Percentiles rank a stretch among this genome's conserved stretches.
These are phyloP conservation scores for Lablab purpureus DNA, from an alignment of 306 rosid genomes.

Conservation along the genomic window DNA sequence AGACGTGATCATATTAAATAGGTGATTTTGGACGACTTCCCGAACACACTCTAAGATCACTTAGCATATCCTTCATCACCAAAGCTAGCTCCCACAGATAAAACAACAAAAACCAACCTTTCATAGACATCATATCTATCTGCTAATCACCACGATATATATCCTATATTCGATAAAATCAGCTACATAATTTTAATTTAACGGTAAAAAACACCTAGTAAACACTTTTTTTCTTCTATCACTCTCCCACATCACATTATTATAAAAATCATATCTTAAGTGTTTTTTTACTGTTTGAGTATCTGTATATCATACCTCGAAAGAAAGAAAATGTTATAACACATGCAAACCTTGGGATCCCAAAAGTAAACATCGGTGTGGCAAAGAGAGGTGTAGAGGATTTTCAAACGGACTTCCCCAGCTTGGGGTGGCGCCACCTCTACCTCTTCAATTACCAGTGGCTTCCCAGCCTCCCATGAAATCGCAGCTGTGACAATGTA, in stretches of 20 bases:
- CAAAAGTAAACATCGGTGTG: conserved; percentile 65
- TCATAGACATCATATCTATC: background rate
- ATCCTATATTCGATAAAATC: background rate
- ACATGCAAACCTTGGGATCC: conserved; percentile 56
- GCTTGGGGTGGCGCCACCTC: conserved; percentile 65
- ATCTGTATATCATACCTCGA: background rate
- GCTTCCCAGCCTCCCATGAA: conserved; percentile 65
- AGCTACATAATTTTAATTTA: background rate
- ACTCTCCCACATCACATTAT: no score
- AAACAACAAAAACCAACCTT: background rate
- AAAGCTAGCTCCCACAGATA: background rate
- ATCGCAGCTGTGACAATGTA: conserved; percentile 48
- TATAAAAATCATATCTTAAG: no score
- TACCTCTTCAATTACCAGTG: conserved; percentile 56
- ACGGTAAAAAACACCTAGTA: no score
- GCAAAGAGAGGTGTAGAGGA: conserved; percentile 63
- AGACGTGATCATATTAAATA: no score
- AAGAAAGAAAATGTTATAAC: background rate
- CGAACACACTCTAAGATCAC: no score
- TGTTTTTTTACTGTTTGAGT: background rate
- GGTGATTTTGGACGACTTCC: no score
- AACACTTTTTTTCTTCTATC: no score
- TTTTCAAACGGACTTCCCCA: conserved; percentile 63
- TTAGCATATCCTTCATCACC: background rate
- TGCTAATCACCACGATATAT: background rate